phyloP scores from a whole-genome alignment of 176 grass and related monocot species.

The Oryza rufipogon region DNA sequence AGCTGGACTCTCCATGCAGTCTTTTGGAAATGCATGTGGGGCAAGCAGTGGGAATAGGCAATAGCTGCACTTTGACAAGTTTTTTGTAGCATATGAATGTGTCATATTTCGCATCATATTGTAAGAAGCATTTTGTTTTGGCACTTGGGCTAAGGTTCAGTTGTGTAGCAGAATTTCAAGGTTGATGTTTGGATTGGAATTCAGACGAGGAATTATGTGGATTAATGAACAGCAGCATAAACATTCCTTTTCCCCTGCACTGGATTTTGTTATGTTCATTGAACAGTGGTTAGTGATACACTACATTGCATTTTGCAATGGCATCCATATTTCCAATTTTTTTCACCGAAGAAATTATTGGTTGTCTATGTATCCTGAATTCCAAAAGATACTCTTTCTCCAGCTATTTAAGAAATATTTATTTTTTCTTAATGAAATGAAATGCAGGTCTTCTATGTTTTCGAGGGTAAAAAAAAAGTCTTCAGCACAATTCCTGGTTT shows the following conservation, averaged over 20 bases:
- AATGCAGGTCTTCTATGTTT: too few species aligned
- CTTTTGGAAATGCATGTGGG: constrained; percentile 41
- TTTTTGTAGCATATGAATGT: constrained; percentile 26
- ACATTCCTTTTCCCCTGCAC: background rate
- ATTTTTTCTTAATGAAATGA: too few species aligned
- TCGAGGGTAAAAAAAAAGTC: too few species aligned
- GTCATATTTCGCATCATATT: constrained; percentile 25
- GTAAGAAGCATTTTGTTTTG: constrained; percentile 30
- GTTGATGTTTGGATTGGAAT: constrained; percentile 23
- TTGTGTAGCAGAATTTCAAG: constrained; percentile 29
- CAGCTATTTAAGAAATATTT: too few species aligned
- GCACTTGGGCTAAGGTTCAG: background rate
- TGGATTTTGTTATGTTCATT: background rate
- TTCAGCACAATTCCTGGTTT: too few species aligned
- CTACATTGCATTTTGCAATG: background rate
- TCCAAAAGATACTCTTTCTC: background rate
- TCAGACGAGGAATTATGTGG: background rate
- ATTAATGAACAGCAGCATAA: constrained; percentile 17
- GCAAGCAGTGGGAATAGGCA: constrained; percentile 1
- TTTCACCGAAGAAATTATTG: background rate
- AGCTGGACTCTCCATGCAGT: constrained; percentile 19
- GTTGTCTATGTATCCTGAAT: background rate
- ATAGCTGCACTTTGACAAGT: constrained; percentile 15
- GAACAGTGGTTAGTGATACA: background rate
- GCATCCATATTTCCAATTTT: background rate